Evolutionary conservation across 179 eudicot genomes (phyloP).

Genomic region (Spinacia oleracea): DNA sequence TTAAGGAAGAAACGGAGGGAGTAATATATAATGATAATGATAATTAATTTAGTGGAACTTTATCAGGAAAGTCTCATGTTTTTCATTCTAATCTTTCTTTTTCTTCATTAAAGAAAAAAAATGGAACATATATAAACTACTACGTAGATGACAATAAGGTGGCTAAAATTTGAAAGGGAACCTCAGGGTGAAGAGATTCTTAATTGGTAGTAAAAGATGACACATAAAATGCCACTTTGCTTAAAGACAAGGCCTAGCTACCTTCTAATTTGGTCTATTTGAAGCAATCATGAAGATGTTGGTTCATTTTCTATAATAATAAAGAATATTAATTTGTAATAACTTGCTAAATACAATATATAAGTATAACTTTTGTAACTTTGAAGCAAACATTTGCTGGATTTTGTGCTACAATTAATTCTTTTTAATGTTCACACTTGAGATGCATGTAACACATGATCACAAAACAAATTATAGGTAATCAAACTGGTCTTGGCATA

Average conservation of each 20-base stretch:
- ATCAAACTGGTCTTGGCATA: too few relatives aligned
- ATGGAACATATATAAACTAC: too few relatives aligned
- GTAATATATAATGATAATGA: too few relatives aligned
- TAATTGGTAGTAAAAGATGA: not conserved
- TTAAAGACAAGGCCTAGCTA: constrained; percentile 18
- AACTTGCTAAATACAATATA: not conserved
- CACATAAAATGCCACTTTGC: constrained; percentile 20
- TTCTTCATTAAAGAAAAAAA: too few relatives aligned
- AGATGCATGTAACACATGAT: constrained; percentile 11
- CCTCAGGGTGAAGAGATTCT: constrained; percentile 16
- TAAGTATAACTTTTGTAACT: not conserved
- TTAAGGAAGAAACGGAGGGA: too few relatives aligned
- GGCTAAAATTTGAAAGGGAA: not conserved
- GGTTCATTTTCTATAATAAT: constrained; percentile 2
- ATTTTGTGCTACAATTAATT: not conserved
- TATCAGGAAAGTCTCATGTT: too few relatives aligned
- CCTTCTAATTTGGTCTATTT: constrained; percentile 11
- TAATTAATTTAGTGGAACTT: too few relatives aligned
- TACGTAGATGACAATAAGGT: too few relatives aligned
- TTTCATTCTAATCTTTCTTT: too few relatives aligned
- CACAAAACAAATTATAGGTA: too few relatives aligned
- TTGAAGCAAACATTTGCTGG: constrained; percentile 14
- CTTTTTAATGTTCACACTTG: not conserved
- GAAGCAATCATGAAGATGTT: constrained; percentile 16
- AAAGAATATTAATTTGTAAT: not conserved